Evolutionary conservation across 106 monocot species (phyloP).

Genomic region (Posidonia australis): DNA sequence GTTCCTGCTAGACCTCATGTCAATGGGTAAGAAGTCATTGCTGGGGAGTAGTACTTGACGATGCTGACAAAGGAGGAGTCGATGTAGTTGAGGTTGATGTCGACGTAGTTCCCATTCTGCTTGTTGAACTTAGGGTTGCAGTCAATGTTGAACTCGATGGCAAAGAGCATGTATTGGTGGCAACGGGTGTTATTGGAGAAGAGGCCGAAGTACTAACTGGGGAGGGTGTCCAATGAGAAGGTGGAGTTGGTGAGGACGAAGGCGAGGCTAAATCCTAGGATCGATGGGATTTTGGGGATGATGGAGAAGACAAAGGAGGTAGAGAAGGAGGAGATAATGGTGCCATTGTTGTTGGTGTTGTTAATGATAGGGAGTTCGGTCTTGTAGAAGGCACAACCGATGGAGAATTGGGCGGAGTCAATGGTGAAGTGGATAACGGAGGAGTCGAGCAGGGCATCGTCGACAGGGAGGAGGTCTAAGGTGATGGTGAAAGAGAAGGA

Average conservation of each 20-base stretch:
- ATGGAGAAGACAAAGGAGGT: no score
- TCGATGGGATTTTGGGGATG: no score
- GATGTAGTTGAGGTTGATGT: no score
- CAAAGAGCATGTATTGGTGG: constrained; percentile 12
- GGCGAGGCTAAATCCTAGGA: no score
- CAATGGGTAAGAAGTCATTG: constrained; percentile 13
- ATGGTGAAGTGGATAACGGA: constrained; percentile 26
- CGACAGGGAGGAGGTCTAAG: constrained; percentile 14
- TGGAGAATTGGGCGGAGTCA: constrained; percentile 27
- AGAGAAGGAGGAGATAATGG: no score
- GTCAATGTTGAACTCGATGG: constrained; percentile 37
- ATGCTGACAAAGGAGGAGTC: background rate
- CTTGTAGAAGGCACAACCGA: no score
- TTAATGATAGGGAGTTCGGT: constrained; percentile 7
- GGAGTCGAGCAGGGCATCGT: constrained; percentile 16
- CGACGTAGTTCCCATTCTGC: constrained; percentile 35
- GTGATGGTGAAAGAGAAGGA: constrained; percentile 3
- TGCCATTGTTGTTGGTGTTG: background rate
- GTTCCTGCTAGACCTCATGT: constrained; percentile 26
- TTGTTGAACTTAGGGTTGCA: constrained; percentile 31
- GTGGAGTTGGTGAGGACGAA: no score
- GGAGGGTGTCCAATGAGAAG: no score
- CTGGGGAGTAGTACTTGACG: constrained; percentile 11
- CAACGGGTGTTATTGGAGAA: no score
- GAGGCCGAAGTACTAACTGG: no score